Evolutionary conservation across 208 protist species (phyloP).

Genomic region (Leishmania turanica): DNA sequence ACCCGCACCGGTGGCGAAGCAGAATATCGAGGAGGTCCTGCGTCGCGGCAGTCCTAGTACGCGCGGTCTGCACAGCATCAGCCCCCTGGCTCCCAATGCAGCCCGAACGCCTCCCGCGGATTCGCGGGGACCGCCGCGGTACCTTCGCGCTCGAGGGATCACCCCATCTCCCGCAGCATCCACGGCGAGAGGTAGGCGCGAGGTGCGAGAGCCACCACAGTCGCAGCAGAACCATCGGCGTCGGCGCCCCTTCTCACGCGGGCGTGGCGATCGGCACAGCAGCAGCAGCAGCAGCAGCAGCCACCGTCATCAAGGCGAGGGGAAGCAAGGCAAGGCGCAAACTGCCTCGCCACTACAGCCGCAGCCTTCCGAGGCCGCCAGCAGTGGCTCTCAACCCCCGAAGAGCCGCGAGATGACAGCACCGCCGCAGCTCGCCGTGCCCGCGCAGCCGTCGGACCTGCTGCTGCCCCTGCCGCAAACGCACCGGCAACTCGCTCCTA

Average conservation of each 20-base stretch:
- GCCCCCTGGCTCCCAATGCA: constrained; percentile 33
- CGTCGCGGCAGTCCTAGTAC: constrained; percentile 25
- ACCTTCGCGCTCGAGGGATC: constrained; percentile 27
- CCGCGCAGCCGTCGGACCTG: neutral
- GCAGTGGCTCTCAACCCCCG: neutral
- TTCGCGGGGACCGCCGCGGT: constrained; percentile 34
- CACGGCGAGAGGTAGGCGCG: neutral
- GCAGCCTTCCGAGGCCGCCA: neutral
- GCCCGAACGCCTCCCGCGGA: constrained; percentile 34
- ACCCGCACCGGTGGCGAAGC: too few relatives aligned
- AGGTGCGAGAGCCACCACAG: neutral
- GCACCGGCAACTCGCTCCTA: neutral
- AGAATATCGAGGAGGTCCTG: constrained; percentile 12
- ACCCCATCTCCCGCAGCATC: constrained; percentile 10
- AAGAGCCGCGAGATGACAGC: neutral
- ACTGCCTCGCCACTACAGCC: neutral
- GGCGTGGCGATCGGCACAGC: neutral
- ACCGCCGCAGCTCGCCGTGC: neutral
- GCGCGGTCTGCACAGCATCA: constrained; percentile 43
- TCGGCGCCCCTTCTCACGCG: neutral
- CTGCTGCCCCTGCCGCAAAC: neutral
- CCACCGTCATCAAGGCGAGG: neutral
- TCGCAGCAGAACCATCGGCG: neutral
- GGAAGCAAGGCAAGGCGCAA: neutral
- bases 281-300: neutral